Evolutionary conservation across 2,329 filamentous ascomycete species (phyloP), one percentile per base, ranked within the genome.

Genomic region (Corinectria fuckeliana): DNA sequence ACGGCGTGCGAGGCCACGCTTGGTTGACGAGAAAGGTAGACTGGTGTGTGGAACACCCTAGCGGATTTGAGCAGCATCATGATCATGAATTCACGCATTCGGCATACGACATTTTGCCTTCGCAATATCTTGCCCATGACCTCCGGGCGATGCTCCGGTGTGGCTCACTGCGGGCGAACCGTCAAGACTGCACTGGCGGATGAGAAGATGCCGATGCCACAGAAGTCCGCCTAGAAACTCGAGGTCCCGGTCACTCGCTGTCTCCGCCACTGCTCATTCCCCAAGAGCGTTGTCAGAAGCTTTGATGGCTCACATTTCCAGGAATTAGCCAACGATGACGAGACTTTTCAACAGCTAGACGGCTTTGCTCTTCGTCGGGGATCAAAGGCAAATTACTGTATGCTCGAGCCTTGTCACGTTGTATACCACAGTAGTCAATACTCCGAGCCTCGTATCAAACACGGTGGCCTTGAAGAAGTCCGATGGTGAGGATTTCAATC

Each of bases 1-100:
- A 49, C 36, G 34, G 48, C 55, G 16, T 50, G 39, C 50, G 38
- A 47, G 47, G 60, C 41, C 49, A 57, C 55, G 25, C 23, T 42
- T 48, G 50, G 39, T 36, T 47, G 56, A 54, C 34, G 32, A 49
- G 50, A 50, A 52, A 28, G 49, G 38, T 36, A 25, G 32, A 54
- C 44, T 51, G 56, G 55, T 52, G 41, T 53, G 39, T 41, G 58
- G 41, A 58, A 56, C 60, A 67, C 52, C n/a, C 62, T 62, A 62
- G 64, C 64, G 64, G 59, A 66, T 66, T 44, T 63, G 62, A 62
- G 65, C 63, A 69, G 50, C 63, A 65, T 63, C 61, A 69, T 49
- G 58, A 69, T 68, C 54, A 69, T 65, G 67, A 69, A 63, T 63
- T 66, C 63, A 68, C 60, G 62, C 56, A 60, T 66, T 61, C 44